phyloP scores from a whole-genome alignment of 2,329 filamentous ascomycete species.

The Dothistroma septosporum region DNA sequence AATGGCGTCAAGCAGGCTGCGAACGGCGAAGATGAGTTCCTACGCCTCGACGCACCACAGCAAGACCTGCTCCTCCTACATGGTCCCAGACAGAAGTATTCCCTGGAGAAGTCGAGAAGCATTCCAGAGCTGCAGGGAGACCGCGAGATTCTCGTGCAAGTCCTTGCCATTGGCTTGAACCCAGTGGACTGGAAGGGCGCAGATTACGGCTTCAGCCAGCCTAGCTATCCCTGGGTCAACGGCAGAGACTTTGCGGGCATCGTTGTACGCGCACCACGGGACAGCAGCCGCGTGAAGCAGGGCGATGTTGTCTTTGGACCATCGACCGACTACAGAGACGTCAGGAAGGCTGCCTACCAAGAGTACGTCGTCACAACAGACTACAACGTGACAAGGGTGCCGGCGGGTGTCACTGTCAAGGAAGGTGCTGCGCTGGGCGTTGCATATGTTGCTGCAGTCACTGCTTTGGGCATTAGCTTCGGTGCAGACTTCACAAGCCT shows the following conservation, averaged over 20 bases:
- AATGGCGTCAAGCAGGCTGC: slow-evolving; percentile 15
- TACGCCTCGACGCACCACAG: slow-evolving; percentile 30
- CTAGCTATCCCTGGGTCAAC: slow-evolving; percentile 63
- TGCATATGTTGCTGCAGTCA: slow-evolving; percentile 64
- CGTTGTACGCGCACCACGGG: slow-evolving; percentile 49
- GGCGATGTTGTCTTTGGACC: slow-evolving; percentile 61
- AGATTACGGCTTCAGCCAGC: slow-evolving; percentile 67
- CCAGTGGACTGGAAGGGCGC: slow-evolving; percentile 71
- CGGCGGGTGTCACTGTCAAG: slow-evolving; percentile 49
- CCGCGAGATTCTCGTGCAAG: slow-evolving; percentile 59
- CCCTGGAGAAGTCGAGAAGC: slow-evolving; percentile 28
- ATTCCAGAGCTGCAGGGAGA: slow-evolving; percentile 34
- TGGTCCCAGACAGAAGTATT: slow-evolving; percentile 35
- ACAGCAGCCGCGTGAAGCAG: slow-evolving; percentile 48
- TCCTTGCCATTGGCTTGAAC: slow-evolving; percentile 65
- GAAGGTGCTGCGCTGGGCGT: slow-evolving; percentile 63
- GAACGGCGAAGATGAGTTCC: slow-evolving; percentile 29
- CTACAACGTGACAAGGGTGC: slow-evolving; percentile 63
- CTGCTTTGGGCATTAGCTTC: slow-evolving; percentile 65
- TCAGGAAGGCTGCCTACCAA: slow-evolving; percentile 68
- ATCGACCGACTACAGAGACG: slow-evolving; percentile 70
- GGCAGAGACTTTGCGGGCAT: slow-evolving; percentile 66
- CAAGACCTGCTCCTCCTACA: slow-evolving; percentile 36
- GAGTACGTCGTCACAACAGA: slow-evolving; percentile 62
- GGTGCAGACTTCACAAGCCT: slow-evolving; percentile 60